A percentile compares a stretch with the other conserved stretches of the same genome.
Conservation (phyloP, 2,329 filamentous ascomycete genomes). For the Fonsecaea pugnacius region DNA sequence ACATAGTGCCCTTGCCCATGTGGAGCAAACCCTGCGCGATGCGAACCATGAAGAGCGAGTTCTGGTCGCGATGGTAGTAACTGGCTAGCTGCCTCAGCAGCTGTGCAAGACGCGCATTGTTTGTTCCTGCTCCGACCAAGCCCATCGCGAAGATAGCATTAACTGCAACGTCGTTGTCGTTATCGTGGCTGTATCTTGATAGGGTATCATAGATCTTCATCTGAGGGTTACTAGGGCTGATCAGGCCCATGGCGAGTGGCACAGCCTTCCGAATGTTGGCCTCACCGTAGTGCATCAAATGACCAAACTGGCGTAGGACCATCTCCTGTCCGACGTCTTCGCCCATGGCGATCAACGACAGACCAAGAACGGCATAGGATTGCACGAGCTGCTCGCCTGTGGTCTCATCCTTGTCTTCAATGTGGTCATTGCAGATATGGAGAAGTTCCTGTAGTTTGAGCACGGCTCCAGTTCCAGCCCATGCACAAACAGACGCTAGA, state of each 20-base stretch:
- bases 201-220: slow-evolving; percentile 99
- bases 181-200: slow-evolving; percentile 97
- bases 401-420: slow-evolving; percentile 92
- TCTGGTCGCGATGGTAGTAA: slow-evolving; percentile 97
- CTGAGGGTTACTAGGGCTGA: slow-evolving; percentile 97
- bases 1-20: slow-evolving; percentile 98
- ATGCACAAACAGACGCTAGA: slow-evolving; percentile 93
- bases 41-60: slow-evolving; percentile 97
- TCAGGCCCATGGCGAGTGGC: slow-evolving; percentile 91
- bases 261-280: slow-evolving; percentile 96
- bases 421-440: slow-evolving; percentile 96
- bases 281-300: slow-evolving; percentile 99
- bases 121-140: slow-evolving; percentile 92
- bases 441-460: slow-evolving; percentile 96
- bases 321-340: slow-evolving; percentile 99
- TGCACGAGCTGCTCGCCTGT: slow-evolving; percentile 95
- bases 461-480: slow-evolving; percentile 95
- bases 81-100: slow-evolving; percentile 91
- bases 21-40: slow-evolving; percentile 96
- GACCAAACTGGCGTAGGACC: slow-evolving; percentile 95
- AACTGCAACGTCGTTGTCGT: slow-evolving; percentile 95
- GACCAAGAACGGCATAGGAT: slow-evolving; percentile 91
- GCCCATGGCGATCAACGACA: slow-evolving; percentile 95
- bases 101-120: slow-evolving; percentile 95
- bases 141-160: slow-evolving; percentile 99